Evolutionary conservation across 1,284 basidiomycete species (phyloP).

Genomic region (Rhizoctonia solani): DNA sequence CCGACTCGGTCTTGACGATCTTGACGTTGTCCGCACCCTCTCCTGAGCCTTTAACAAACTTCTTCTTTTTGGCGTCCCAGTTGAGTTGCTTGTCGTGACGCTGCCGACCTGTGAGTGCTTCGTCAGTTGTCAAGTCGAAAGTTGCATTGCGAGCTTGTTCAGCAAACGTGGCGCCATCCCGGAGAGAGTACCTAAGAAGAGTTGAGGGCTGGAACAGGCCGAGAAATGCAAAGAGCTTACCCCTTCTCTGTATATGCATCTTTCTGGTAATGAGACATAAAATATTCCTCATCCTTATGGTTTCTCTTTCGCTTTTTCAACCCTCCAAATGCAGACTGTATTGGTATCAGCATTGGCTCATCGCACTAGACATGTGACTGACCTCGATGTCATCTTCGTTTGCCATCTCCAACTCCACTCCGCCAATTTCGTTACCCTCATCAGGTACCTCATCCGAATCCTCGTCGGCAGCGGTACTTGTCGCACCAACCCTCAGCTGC

Average conservation of each 20-base stretch:
- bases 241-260: constrained; percentile 87
- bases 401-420: constrained; percentile 64
- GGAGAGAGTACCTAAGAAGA: constrained; percentile 75
- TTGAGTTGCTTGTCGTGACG: constrained; percentile 67
- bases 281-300: constrained; percentile 85
- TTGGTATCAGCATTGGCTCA: constrained; percentile 6
- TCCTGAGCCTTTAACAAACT: constrained; percentile 85
- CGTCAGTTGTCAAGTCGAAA: constrained; percentile 86
- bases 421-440: constrained; percentile 44
- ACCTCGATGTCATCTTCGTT: constrained; percentile 78
- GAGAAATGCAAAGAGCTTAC: constrained; percentile 50
- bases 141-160: constrained; percentile 81
- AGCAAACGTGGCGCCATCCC: constrained; percentile 80
- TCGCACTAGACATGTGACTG: constrained; percentile 41
- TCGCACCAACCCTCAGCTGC: constrained; percentile 49
- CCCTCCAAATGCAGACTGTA: constrained; percentile 75
- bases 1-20: constrained; percentile 91
- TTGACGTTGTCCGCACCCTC: constrained; percentile 92
- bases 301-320: constrained; percentile 51
- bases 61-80: constrained; percentile 98
- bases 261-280: constrained; percentile 88
- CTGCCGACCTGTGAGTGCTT: constrained; percentile 61
- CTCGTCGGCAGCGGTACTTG: constrained; percentile 44
- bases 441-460: constrained; percentile 49
- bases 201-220: background rate